A percentile compares a stretch with the other conserved stretches of the same genome.
phyloP scores from a whole-genome alignment of 179 eudicot genomes.

The Camellia oleifera region DNA sequence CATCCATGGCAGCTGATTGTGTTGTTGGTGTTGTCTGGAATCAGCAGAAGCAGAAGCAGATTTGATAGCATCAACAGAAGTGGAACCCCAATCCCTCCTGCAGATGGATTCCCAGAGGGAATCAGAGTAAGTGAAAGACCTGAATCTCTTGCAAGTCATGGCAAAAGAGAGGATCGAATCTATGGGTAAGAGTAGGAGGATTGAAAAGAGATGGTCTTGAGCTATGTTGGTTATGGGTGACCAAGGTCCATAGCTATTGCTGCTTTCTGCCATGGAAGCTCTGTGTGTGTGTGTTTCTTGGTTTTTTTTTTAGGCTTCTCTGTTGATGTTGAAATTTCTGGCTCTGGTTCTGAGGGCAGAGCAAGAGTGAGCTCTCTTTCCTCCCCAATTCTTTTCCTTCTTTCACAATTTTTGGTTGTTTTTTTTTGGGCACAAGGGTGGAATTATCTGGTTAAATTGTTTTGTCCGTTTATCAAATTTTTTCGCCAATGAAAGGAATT shows the following conservation, averaged over 20 bases:
- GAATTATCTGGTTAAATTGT: neutral
- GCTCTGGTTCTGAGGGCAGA: constrained; percentile 7
- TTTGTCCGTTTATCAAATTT: neutral
- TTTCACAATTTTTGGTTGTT: neutral
- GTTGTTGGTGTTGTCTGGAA: neutral
- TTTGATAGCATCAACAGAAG: constrained; percentile 52
- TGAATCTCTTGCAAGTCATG: constrained; percentile 65
- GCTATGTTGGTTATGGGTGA: constrained; percentile 50
- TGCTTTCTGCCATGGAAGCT: constrained; percentile 40
- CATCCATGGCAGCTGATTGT: constrained; percentile 45
- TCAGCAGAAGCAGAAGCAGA: constrained; percentile 9
- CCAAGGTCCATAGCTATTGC: constrained; percentile 5
- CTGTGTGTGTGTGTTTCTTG: neutral
- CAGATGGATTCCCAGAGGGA: constrained; percentile 82
- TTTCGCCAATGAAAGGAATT: too few relatives aligned
- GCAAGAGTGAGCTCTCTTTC: constrained; percentile 6
- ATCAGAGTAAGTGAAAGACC: constrained; percentile 49
- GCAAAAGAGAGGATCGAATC: constrained; percentile 74
- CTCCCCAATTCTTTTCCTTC: constrained; percentile 9
- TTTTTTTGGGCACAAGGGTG: neutral
- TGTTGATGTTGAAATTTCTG: constrained; percentile 13
- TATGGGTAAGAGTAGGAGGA: constrained; percentile 63
- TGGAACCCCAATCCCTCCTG: constrained; percentile 74
- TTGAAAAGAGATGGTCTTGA: constrained; percentile 74
- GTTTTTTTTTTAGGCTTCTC: too few relatives aligned